Conservation (phyloP, 2,329 filamentous ascomycete species). For the Fusarium sp. region DNA sequence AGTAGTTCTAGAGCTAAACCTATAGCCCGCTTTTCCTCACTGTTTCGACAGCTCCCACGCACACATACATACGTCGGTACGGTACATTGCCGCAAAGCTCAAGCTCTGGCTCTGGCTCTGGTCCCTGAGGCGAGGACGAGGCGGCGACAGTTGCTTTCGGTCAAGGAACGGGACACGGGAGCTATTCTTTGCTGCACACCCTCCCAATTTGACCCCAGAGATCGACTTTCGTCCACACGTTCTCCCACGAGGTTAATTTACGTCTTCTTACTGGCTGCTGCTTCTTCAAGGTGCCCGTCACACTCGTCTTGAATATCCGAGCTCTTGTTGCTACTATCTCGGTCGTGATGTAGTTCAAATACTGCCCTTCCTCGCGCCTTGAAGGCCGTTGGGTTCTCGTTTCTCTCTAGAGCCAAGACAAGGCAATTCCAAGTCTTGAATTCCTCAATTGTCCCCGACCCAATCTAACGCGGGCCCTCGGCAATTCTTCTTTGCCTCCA, state of each 20-base stretch:
- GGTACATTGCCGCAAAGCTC: neutral
- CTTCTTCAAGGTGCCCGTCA: constrained; percentile 24
- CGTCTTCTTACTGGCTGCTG: constrained; percentile 36
- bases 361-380: constrained; percentile 35
- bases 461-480: constrained; percentile 1
- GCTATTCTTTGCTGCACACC: constrained; percentile 16
- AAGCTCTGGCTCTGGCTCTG: neutral
- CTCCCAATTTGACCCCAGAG: constrained; percentile 25
- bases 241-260: constrained; percentile 41
- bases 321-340: constrained; percentile 20
- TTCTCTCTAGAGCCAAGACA: constrained; percentile 17
- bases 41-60: neutral
- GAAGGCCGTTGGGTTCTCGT: neutral
- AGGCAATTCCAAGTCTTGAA: constrained; percentile 15
- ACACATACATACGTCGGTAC: neutral
- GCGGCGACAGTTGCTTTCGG: constrained; percentile 27
- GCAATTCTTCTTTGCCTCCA: constrained; percentile 17
- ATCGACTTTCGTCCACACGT: constrained; percentile 39
- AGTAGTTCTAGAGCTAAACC: constrained; percentile 20
- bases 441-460: constrained; percentile 6
- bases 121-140: constrained; percentile 24
- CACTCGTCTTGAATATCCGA: constrained; percentile 24
- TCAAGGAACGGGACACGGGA: constrained; percentile 31
- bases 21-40: constrained; percentile 12
- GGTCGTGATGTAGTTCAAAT: constrained; percentile 36